Evolutionary conservation across 805 yeast genomes (phyloP).

Genomic region (Cyberlindnera japonica): DNA sequence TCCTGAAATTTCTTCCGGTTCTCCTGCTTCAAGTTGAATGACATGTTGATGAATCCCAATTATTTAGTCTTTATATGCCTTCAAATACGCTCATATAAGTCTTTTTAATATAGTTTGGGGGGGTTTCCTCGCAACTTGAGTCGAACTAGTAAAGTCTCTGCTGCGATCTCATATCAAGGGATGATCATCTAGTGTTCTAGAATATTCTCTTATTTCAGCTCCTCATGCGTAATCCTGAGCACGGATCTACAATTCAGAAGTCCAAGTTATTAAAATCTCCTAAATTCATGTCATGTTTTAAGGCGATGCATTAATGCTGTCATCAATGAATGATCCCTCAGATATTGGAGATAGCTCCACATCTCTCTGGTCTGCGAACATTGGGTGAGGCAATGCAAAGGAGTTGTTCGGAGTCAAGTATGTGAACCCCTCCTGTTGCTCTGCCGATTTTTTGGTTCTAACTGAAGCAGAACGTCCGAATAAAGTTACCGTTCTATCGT

Average conservation of each 20-base stretch:
- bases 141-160: too few species aligned
- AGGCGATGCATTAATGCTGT: conserved; percentile 7
- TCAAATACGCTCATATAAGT: too few species aligned
- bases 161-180: too few species aligned
- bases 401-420: conserved; percentile 25
- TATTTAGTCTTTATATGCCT: too few species aligned
- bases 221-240: background rate
- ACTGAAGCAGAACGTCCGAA: conserved; percentile 25
- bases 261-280: too few species aligned
- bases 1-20: conserved; percentile 41
- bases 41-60: conserved; percentile 20
- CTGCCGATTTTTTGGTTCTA: conserved; percentile 3
- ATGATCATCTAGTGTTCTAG: too few species aligned
- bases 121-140: too few species aligned
- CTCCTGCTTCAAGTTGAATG: conserved; percentile 33
- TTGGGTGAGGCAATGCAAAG: conserved; percentile 22
- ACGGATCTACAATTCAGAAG: too few species aligned
- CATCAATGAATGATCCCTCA: conserved; percentile 25
- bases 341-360: conserved; percentile 28
- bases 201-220: too few species aligned
- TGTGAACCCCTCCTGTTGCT: conserved; percentile 6
- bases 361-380: conserved; percentile 17
- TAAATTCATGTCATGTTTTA: too few species aligned
- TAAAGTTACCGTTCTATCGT: conserved; percentile 38
- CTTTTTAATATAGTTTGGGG: background rate